phyloP scores from a whole-genome alignment of 2,329 filamentous ascomycete species.

The Cercospora zeina region DNA sequence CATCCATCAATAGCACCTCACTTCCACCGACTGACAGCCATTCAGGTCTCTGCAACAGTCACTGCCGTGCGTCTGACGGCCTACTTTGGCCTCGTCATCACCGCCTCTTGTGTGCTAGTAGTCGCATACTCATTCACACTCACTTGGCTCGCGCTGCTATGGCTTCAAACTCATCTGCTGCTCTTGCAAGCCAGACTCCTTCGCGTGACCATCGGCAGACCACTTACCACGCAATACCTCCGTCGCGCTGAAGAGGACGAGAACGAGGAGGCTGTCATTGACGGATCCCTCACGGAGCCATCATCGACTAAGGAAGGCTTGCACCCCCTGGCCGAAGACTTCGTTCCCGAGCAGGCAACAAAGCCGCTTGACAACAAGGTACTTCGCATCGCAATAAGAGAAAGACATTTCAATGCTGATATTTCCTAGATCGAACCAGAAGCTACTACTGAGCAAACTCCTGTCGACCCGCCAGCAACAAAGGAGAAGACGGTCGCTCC shows the following conservation, averaged over 20 bases:
- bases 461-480: not conserved
- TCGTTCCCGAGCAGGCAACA: not conserved
- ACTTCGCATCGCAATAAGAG: not conserved
- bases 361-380: not conserved
- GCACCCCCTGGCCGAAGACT: not conserved
- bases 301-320: not conserved
- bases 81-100: conserved; percentile 19
- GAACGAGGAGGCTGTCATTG: not conserved
- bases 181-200: conserved; percentile 18
- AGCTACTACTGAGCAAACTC: not conserved
- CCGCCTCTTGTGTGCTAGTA: conserved; percentile 18
- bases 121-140: conserved; percentile 21
- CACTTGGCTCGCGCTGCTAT: conserved; percentile 25
- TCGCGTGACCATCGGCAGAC: conserved; percentile 13
- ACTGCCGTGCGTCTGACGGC: conserved; percentile 18
- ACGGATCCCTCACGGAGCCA: not conserved
- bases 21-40: not conserved
- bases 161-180: conserved; percentile 21
- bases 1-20: not conserved
- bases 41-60: conserved; percentile 21
- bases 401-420: not conserved
- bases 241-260: not conserved
- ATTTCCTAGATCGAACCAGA: not conserved
- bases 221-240: not conserved
- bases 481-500: not conserved